phyloP scores from a whole-genome alignment of 331 rosid species.

The Rhamnella rubrinervis region DNA sequence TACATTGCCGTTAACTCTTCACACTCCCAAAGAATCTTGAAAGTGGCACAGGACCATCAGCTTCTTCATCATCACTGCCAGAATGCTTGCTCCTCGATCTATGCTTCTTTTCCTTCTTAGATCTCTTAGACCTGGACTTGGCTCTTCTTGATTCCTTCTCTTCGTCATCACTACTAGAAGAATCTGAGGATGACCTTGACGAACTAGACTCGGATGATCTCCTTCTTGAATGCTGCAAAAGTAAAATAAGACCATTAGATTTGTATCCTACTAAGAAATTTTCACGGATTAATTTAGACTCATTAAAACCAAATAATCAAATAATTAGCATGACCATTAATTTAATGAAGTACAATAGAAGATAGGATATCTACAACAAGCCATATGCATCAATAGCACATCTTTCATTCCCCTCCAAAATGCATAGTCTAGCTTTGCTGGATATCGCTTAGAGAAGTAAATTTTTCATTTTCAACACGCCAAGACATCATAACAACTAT shows the following conservation, averaged over 20 bases:
- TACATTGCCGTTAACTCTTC: conserved; percentile 46
- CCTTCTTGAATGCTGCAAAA: conserved; percentile 74
- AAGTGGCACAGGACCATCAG: conserved; percentile 83
- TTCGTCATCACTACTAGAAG: conserved; percentile 67
- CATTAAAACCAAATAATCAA: background rate
- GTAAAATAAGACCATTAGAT: conserved; percentile 11
- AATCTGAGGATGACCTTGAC: conserved; percentile 60
- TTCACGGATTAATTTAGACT: background rate
- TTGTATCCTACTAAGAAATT: background rate
- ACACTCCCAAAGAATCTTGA: conserved; percentile 77
- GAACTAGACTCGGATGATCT: conserved; percentile 75
- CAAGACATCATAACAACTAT: background rate
- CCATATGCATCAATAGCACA: too few species aligned
- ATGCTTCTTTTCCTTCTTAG: conserved; percentile 79
- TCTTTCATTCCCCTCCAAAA: too few species aligned
- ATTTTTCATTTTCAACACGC: too few species aligned
- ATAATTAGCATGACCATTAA: background rate
- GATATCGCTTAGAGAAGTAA: too few species aligned
- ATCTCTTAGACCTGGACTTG: conserved; percentile 79
- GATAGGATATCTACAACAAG: background rate
- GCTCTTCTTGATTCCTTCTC: conserved; percentile 74
- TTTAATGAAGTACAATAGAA: background rate
- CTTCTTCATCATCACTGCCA: conserved; percentile 45
- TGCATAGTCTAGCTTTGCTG: too few species aligned
- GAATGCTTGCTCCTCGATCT: conserved; percentile 66